Base-by-base conservation (phyloP, 441 rosid genomes). In the Bruguiera hainesii region DNA sequence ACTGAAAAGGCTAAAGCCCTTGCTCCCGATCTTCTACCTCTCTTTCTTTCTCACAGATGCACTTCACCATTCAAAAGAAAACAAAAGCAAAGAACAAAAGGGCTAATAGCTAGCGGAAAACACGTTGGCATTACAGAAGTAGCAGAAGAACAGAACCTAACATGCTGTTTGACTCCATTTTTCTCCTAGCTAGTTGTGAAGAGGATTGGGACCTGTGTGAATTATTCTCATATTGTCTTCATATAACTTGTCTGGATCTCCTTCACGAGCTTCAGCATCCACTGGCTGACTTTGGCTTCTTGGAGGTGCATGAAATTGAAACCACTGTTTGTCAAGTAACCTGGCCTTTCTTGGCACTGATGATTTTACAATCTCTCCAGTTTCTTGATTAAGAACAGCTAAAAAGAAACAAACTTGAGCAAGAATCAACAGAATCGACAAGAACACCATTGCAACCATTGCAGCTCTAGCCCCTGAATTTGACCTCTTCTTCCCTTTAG, bases 151-250 rank as follows among this genome's bases (percentile, higher is more conserved):
- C 31, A 48, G 64, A 62, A 42, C 37, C 67, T 69, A 62, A 42
- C 56, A 33, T 4, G 21, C 50, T 60, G 29, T 56, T 29, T 58
- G 3, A 42, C 3, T 11, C 48, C 48, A 63, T 20, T 58, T 26
- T 49, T 52, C 29, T 1, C 30, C 19, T 82, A 82, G 82, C 60
- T 88, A 92, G 89, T 92, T 92, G 83, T 92, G 96, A 61, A 92
- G 98, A 79, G 96, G 96, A 78, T 92, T 92, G 57, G 98, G 98
- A 78, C 98, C 96, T 57, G 98, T 89, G 79, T 87, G 93, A 78
- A 92, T 83, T 68, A 83, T 75, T 74, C 98, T 88, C 87, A 88
- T 87, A 60, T 87, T 89, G 18, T 92, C 95, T 77, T 75, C 96
- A 77, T 87, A 83, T 33, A 83, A 51, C 52, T 26, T 31, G 71